Conservation (phyloP, 768 basidiomycete genomes). For the Hericium rajendrae region DNA sequence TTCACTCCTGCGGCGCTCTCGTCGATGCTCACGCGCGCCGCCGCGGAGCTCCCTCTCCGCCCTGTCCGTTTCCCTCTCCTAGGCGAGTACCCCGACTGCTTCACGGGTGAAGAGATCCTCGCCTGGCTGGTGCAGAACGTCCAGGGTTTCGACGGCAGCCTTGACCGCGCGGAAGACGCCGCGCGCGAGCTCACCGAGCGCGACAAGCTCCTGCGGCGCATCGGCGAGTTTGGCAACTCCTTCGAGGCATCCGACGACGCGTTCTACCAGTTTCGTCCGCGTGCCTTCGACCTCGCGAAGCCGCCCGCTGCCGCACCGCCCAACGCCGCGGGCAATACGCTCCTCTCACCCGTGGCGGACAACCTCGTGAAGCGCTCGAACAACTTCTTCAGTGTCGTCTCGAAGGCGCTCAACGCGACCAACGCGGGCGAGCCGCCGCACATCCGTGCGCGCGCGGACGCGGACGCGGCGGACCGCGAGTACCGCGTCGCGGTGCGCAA, state of each 20-base stretch:
- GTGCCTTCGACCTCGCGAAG: slow-evolving; percentile 57
- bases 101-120: slow-evolving; percentile 84
- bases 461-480: slow-evolving; percentile 68
- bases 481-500: slow-evolving; percentile 77
- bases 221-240: slow-evolving; percentile 77
- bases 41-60: slow-evolving; percentile 58
- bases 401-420: slow-evolving; percentile 51
- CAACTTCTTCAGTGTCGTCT: slow-evolving; percentile 60
- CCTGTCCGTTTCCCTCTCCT: slow-evolving; percentile 68
- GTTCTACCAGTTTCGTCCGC: slow-evolving; percentile 77
- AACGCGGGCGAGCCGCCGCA: slow-evolving; percentile 53
- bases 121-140: slow-evolving; percentile 76
- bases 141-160: slow-evolving; percentile 63
- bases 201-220: slow-evolving; percentile 50
- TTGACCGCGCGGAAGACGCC: slow-evolving; percentile 73
- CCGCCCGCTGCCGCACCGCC: slow-evolving; percentile 17
- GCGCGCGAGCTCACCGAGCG: slow-evolving; percentile 45
- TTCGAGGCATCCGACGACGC: slow-evolving; percentile 74
- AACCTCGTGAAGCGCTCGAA: slow-evolving; percentile 60
- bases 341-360: slow-evolving; percentile 31
- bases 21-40: slow-evolving; percentile 60
- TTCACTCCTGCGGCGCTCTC: slow-evolving; percentile 58
- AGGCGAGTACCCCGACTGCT: slow-evolving; percentile 70
- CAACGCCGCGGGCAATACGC: slow-evolving; percentile 19
- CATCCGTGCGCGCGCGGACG: slow-evolving; percentile 64